Evolutionary conservation across 164 flowering plant genomes (phyloP), one percentile per base, ranked within the genome.

Genomic region (Amborella trichopoda): DNA sequence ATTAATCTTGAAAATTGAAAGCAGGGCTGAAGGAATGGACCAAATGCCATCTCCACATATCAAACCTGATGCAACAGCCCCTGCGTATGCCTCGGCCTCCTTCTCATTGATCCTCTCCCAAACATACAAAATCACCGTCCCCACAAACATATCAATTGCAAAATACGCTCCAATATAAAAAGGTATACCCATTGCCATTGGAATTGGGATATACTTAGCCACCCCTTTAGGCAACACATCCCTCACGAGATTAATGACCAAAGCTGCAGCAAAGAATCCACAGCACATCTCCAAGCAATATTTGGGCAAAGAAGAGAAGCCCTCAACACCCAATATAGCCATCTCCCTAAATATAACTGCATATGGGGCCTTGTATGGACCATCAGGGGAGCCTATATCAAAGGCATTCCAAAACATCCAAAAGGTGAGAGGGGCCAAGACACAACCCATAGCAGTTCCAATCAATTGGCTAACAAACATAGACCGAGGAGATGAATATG

Each of bases 351-450:
- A 41, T 41, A 41, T 41, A n/a, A 42, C 46, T 14, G 46, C 46
- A 20, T 19, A 42, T 19, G 60, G 60, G 32, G 60, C 99, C 60
- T 91, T 91, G 67, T 82, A 91, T 0, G 95, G 90, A 34, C 99
- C 87, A 23, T 88, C 72, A 6, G 99, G 95, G 19, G 68, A 52
- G 2, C 99, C 96, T 23, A 91, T 63, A 50, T 91, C 95, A 46
- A 87, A 91, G 26, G 96, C 99, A 22, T 71, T 78, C 95, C 96
- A 91, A 51, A 65, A 91, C 42, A 91, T 30, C 96, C 96, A 91
- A 61, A 91, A 87, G n/a, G 90, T 87, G 32, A 91, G 75, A 1
- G 99, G 99, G 11, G 96, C 99, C 38, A 91, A 70, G 6, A 91
- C 48, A 57, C 99, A 91, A 30, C 99, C 93, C 88, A 91, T 83